phyloP scores from a whole-genome alignment of 2,329 filamentous ascomycete species.

The Aspergillus oerlinghausenensis region DNA sequence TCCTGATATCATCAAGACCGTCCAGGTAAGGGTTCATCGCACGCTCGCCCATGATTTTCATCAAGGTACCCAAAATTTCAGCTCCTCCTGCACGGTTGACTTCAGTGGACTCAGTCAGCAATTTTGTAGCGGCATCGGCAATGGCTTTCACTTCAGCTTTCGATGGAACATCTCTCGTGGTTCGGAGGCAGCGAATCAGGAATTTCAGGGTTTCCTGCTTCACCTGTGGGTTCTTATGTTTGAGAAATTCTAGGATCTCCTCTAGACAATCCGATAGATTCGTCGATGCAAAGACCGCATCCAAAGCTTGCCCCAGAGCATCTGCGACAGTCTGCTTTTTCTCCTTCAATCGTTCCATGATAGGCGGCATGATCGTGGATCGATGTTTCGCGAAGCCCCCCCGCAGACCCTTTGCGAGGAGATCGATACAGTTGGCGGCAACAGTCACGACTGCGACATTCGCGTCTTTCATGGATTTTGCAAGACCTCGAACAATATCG shows the following conservation, averaged over 20 bases:
- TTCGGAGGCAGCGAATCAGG: constrained; percentile 79
- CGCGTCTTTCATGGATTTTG: constrained; percentile 98
- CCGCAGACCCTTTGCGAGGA: constrained; percentile 79
- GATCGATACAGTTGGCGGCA: constrained; percentile 87
- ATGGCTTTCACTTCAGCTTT: constrained; percentile 80
- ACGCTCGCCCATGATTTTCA: constrained; percentile 98
- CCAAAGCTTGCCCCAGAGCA: constrained; percentile 78
- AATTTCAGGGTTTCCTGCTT: constrained; percentile 95
- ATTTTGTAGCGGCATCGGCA: constrained; percentile 82
- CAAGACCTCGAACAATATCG: constrained; percentile 76
- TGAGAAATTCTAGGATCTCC: constrained; percentile 77
- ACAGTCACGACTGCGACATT: constrained; percentile 92
- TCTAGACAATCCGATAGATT: constrained; percentile 81
- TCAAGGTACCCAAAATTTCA: constrained; percentile 86
- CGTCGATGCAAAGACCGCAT: constrained; percentile 64
- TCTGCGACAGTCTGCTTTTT: constrained; percentile 90
- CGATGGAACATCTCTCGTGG: constrained; percentile 74
- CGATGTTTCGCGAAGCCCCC: constrained; percentile 77
- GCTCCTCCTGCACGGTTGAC: constrained; percentile 81
- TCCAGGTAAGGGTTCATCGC: constrained; percentile 92
- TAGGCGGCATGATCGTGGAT: constrained; percentile 73
- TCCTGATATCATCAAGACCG: constrained; percentile 89
- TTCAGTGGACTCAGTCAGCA: constrained; percentile 84
- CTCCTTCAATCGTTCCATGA: constrained; percentile 94
- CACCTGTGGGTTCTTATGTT: constrained; percentile 95